Evolutionary conservation across 2,329 filamentous ascomycete species (phyloP).

Genomic region (Cercospora sesami): DNA sequence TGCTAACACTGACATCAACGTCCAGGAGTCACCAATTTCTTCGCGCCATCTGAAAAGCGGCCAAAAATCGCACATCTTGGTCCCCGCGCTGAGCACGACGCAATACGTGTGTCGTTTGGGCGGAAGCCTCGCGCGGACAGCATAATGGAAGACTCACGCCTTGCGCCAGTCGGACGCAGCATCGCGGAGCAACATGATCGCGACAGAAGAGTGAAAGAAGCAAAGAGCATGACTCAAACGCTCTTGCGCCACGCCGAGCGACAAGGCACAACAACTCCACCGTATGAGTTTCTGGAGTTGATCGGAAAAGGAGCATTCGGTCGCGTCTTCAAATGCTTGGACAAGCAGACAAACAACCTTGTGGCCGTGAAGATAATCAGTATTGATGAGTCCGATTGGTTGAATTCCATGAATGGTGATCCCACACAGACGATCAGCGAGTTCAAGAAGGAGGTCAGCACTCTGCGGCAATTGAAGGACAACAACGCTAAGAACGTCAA

Average conservation of each 20-base stretch:
- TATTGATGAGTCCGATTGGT: conserved; percentile 71
- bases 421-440: conserved; percentile 57
- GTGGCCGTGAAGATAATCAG: conserved; percentile 83
- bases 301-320: conserved; percentile 76
- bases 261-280: conserved; percentile 60
- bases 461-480: conserved; percentile 71
- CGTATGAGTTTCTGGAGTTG: conserved; percentile 68
- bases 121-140: neutral
- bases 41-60: neutral
- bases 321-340: conserved; percentile 67
- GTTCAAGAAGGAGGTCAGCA: conserved; percentile 63
- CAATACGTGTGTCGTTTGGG: neutral
- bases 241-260: conserved; percentile 64
- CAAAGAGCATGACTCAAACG: conserved; percentile 65
- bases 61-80: neutral
- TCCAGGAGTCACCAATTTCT: neutral
- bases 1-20: neutral
- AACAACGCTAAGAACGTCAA: conserved; percentile 78
- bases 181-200: conserved; percentile 27
- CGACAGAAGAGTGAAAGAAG: conserved; percentile 57
- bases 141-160: conserved; percentile 35
- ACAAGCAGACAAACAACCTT: conserved; percentile 49
- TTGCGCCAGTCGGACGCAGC: conserved; percentile 28
- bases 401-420: conserved; percentile 51
- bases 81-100: neutral